Conservation (phyloP, 495 filamentous ascomycete genomes). For the Talaromyces liani region DNA sequence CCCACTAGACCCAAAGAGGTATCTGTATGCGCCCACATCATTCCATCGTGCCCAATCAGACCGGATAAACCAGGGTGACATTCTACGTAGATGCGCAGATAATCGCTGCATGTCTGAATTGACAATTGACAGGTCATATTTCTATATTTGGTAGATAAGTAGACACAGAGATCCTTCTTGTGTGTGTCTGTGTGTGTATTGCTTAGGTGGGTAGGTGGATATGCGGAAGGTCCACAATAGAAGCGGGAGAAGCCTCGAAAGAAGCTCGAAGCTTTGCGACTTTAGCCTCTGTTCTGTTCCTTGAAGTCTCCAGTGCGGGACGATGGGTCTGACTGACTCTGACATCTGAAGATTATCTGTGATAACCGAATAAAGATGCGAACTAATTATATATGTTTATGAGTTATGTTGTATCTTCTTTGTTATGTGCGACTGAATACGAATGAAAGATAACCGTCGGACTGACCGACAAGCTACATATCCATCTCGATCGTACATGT, state of each 20-base stretch:
- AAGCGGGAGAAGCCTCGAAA: constrained; percentile 41
- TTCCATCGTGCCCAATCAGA: background rate
- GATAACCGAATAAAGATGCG: no score
- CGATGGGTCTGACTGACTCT: background rate
- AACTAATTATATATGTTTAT: no score
- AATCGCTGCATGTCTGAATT: background rate
- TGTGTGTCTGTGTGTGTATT: no score
- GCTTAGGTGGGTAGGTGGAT: background rate
- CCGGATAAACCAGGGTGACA: background rate
- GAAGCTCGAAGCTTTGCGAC: background rate
- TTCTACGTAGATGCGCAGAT: background rate
- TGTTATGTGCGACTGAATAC: background rate
- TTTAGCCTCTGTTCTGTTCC: background rate
- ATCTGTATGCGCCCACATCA: background rate
- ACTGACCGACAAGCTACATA: background rate
- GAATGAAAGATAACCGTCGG: background rate
- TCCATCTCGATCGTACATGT: background rate
- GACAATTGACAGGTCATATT: background rate
- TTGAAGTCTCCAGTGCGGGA: constrained; percentile 20
- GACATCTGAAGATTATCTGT: background rate
- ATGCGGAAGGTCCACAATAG: constrained; percentile 35
- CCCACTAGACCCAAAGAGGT: background rate
- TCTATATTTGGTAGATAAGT: background rate
- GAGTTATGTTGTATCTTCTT: background rate
- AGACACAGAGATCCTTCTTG: no score